Evolutionary conservation across 768 basidiomycete species (phyloP).

Genomic region (Dioszegia crocea): DNA sequence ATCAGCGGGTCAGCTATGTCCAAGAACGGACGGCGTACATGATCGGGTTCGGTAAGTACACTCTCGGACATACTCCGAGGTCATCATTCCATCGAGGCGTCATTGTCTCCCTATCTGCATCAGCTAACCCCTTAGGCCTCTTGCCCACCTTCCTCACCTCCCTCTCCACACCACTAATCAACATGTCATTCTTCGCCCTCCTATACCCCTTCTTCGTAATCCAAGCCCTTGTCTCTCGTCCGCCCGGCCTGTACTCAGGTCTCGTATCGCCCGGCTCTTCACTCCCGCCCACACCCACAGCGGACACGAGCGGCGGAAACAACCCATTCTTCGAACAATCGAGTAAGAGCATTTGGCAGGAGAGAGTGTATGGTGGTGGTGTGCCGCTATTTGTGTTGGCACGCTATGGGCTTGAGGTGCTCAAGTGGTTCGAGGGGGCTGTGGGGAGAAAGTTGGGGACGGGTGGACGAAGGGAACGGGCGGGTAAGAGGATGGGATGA

Average conservation of each 20-base stretch:
- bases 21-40: slow-evolving; percentile 46
- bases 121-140: slow-evolving; percentile 19
- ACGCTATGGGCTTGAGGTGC: slow-evolving; percentile 27
- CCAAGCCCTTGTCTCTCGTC: slow-evolving; percentile 44
- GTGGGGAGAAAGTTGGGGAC: slow-evolving; percentile 20
- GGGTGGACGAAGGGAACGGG: slow-evolving; percentile 5
- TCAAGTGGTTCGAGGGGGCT: slow-evolving; percentile 35
- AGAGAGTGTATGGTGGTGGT: slow-evolving; percentile 1
- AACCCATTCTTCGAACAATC: slow-evolving; percentile 24
- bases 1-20: slow-evolving; percentile 30
- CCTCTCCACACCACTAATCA: slow-evolving; percentile 41
- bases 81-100: too few relatives aligned
- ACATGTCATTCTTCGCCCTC: slow-evolving; percentile 46
- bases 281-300: slow-evolving; percentile 23
- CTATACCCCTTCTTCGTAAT: slow-evolving; percentile 48
- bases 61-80: neutral
- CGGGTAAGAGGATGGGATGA: slow-evolving; percentile 20
- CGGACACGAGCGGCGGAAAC: neutral
- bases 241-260: slow-evolving; percentile 21
- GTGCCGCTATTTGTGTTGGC: slow-evolving; percentile 40
- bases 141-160: slow-evolving; percentile 37
- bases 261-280: slow-evolving; percentile 31
- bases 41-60: slow-evolving; percentile 42
- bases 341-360: neutral
- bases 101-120: neutral